These are phyloP conservation scores for Scolecobasidium constrictum DNA, from an alignment of 2,329 filamentous ascomycete genomes.

Conservation along the genomic window DNA sequence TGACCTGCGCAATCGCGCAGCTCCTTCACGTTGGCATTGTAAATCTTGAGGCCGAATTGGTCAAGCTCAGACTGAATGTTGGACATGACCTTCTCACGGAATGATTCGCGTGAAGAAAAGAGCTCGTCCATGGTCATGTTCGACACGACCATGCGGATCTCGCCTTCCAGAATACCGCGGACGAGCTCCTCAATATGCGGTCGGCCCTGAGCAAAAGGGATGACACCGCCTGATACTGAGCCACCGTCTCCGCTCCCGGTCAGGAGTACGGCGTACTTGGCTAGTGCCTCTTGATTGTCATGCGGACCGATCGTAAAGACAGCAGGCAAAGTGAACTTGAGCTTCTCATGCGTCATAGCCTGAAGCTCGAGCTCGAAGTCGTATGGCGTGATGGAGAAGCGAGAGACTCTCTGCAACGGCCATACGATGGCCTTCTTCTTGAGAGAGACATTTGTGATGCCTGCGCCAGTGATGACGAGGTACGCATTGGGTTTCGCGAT, in stretches of 20 bases:
- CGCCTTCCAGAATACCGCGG: conserved; percentile 83
- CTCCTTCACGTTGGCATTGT: conserved; percentile 61
- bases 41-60: conserved; percentile 69
- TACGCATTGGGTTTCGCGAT: conserved; percentile 61
- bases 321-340: conserved; percentile 70
- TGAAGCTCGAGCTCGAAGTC: conserved; percentile 76
- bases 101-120: conserved; percentile 64
- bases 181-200: conserved; percentile 74
- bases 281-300: conserved; percentile 56
- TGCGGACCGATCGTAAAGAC: conserved; percentile 81
- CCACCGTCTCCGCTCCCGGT: conserved; percentile 48
- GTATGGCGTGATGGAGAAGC: conserved; percentile 55
- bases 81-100: conserved; percentile 55
- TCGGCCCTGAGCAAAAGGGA: too few relatives aligned
- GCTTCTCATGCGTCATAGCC: conserved; percentile 83
- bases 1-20: conserved; percentile 71
- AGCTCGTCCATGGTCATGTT: conserved; percentile 93
- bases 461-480: conserved; percentile 75
- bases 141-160: conserved; percentile 71
- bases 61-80: conserved; percentile 69
- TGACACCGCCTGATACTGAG: conserved; percentile 28
- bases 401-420: conserved; percentile 28
- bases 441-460: conserved; percentile 63
- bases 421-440: conserved; percentile 51
- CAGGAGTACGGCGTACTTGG: conserved; percentile 73